These are phyloP conservation scores for Osmanthus fragrans DNA, from an alignment of 257 asterid species.

Conservation along the genomic window DNA sequence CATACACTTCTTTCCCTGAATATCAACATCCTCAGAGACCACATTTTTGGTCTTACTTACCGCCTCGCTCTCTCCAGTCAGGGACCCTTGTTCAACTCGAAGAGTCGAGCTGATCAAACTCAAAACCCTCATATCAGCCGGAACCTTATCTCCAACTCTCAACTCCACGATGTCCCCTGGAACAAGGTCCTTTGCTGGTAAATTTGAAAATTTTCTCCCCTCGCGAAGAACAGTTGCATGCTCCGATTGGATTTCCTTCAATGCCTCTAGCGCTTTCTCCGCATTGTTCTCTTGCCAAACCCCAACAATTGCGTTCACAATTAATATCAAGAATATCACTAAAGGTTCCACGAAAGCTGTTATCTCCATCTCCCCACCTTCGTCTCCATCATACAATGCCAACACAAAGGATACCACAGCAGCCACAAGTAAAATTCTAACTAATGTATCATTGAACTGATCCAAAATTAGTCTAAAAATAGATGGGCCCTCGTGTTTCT, in stretches of 20 bases:
- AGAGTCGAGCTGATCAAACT: slow-evolving; percentile 88
- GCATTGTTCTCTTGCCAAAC: slow-evolving; percentile 99
- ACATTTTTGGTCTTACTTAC: slow-evolving; percentile 85
- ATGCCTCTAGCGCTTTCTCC: slow-evolving; percentile 94
- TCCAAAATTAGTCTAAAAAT: slow-evolving; percentile 76
- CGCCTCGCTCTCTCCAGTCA: slow-evolving; percentile 99
- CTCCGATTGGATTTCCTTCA: slow-evolving; percentile 98
- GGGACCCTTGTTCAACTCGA: slow-evolving; percentile 90
- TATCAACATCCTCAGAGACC: slow-evolving; percentile 84
- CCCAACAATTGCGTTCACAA: slow-evolving; percentile 93
- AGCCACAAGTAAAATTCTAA: slow-evolving; percentile 84
- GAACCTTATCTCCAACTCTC: slow-evolving; percentile 96
- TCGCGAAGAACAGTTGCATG: slow-evolving; percentile 83
- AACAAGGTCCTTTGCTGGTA: slow-evolving; percentile 93
- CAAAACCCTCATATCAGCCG: slow-evolving; percentile 97
- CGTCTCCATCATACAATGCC: slow-evolving; percentile 95
- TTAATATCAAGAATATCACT: slow-evolving; percentile 89
- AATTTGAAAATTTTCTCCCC: slow-evolving; percentile 60
- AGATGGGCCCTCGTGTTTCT: slow-evolving; percentile 91
- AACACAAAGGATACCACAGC: slow-evolving; percentile 93
- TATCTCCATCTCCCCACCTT: slow-evolving; percentile 95
- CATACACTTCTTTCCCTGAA: slow-evolving; percentile 97
- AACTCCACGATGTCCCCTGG: slow-evolving; percentile 97
- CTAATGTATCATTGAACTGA: slow-evolving; percentile 93
- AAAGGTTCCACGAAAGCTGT: slow-evolving; percentile 98